Conservation (phyloP, 805 yeast species). For the Kluyveromyces lactis region DNA sequence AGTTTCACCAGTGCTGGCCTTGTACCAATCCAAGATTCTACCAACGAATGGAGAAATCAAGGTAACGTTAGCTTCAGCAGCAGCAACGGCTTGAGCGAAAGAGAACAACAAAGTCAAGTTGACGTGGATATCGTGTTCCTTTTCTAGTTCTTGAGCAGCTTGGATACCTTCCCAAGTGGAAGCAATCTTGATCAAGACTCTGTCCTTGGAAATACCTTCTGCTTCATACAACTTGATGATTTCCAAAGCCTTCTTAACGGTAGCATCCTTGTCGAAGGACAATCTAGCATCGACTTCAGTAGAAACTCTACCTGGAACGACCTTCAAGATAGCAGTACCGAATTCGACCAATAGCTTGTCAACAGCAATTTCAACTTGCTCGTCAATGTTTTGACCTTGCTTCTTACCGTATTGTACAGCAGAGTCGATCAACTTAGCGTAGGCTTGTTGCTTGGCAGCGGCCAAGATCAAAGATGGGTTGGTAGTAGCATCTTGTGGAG, state of each 20-base stretch:
- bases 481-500: slow-evolving; percentile 99
- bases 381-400: slow-evolving; percentile 42
- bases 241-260: slow-evolving; percentile 87
- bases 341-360: slow-evolving; percentile 93
- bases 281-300: slow-evolving; percentile 99
- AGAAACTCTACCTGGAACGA: slow-evolving; percentile 98
- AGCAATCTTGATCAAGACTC: slow-evolving; percentile 92
- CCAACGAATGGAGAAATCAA: slow-evolving; percentile 98
- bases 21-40: slow-evolving; percentile 97
- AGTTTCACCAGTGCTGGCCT: slow-evolving; percentile 83
- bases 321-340: slow-evolving; percentile 84
- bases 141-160: slow-evolving; percentile 93
- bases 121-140: slow-evolving; percentile 83
- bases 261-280: slow-evolving; percentile 90
- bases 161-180: slow-evolving; percentile 99
- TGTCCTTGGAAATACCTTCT: slow-evolving; percentile 78
- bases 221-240: slow-evolving; percentile 81
- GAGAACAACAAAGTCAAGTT: slow-evolving; percentile 94
- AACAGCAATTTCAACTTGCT: slow-evolving; percentile 72
- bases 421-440: slow-evolving; percentile 80
- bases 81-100: slow-evolving; percentile 95
- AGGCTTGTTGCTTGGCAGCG: slow-evolving; percentile 84
- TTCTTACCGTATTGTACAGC: slow-evolving; percentile 82
- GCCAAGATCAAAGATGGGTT: slow-evolving; percentile 97
- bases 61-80: slow-evolving; percentile 96